A percentile compares a stretch with the other conserved stretches of the same genome.
Conservation (phyloP, 352 stramenopile species). For the Phytophthora aleatoria region DNA sequence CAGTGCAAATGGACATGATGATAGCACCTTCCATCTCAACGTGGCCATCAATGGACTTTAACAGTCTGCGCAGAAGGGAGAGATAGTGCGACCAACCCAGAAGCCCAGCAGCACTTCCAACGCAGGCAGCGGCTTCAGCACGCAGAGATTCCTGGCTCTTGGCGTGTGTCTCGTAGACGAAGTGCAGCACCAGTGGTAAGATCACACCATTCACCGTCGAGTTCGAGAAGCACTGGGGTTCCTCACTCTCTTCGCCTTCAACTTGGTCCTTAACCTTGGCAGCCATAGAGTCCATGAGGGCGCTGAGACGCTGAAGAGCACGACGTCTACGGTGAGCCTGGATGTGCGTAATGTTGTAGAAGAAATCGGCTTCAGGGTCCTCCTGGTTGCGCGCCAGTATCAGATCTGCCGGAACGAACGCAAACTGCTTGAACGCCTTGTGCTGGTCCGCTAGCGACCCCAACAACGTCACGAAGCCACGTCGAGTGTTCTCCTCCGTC, state of each 20-base stretch:
- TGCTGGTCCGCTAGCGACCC: conserved; percentile 65
- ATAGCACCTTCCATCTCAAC: conserved; percentile 93
- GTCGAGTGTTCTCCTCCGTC: conserved; percentile 72
- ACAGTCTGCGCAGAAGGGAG: conserved; percentile 87
- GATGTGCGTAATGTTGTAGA: conserved; percentile 98
- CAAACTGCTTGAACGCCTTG: conserved; percentile 38
- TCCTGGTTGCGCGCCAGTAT: conserved; percentile 74
- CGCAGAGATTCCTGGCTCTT: conserved; percentile 93
- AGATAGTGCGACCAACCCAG: conserved; percentile 98
- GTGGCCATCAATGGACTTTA: conserved; percentile 93
- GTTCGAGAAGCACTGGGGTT: conserved; percentile 68
- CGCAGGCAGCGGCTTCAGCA: conserved; percentile 92
- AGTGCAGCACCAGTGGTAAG: conserved; percentile 95
- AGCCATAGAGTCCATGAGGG: conserved; percentile 84
- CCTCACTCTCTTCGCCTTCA: conserved; percentile 25
- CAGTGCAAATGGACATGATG: conserved; percentile 91
- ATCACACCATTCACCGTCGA: conserved; percentile 94
- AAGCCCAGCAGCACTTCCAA: conserved; percentile 90
- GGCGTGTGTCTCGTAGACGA: conserved; percentile 94
- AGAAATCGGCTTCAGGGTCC: conserved; percentile 97
- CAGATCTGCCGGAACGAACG: conserved; percentile 76
- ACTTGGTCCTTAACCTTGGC: conserved; percentile 29
- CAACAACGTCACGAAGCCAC: conserved; percentile 87
- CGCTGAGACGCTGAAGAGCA: conserved; percentile 91
- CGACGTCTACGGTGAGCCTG: conserved; percentile 95